phyloP scores from a whole-genome alignment of 2,329 filamentous ascomycete species.

The Periglandula ipomoeae region DNA sequence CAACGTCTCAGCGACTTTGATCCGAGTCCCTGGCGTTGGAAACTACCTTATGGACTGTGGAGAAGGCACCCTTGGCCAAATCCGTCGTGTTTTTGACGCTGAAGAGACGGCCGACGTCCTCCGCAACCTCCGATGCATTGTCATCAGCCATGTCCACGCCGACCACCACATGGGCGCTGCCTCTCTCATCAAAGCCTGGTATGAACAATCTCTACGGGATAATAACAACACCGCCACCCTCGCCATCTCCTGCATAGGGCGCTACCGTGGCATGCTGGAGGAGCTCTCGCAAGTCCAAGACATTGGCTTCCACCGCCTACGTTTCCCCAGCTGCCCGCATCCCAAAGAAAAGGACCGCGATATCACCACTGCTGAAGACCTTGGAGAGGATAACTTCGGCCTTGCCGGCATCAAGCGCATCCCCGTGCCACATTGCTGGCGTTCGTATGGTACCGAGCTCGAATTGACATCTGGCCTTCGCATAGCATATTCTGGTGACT shows the following conservation, averaged over 20 bases:
- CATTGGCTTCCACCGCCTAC: slow-evolving; percentile 53
- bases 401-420: slow-evolving; percentile 59
- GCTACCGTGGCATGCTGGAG: slow-evolving; percentile 66
- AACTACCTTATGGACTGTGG: slow-evolving; percentile 86
- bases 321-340: slow-evolving; percentile 22
- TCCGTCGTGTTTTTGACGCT: slow-evolving; percentile 62
- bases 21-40: slow-evolving; percentile 77
- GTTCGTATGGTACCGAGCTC: slow-evolving; percentile 66
- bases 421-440: slow-evolving; percentile 68
- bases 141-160: slow-evolving; percentile 92
- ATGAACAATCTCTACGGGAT: slow-evolving; percentile 38
- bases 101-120: slow-evolving; percentile 62
- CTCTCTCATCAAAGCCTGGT: slow-evolving; percentile 78
- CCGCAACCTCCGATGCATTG: slow-evolving; percentile 70
- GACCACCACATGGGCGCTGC: slow-evolving; percentile 87
- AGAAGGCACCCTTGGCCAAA: slow-evolving; percentile 83
- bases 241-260: slow-evolving; percentile 57
- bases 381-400: slow-evolving; percentile 43
- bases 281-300: slow-evolving; percentile 77
- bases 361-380: slow-evolving; percentile 24
- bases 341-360: slow-evolving; percentile 16
- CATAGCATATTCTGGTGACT: slow-evolving; percentile 90
- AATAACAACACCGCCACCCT: slow-evolving; percentile 35
- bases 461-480: slow-evolving; percentile 75
- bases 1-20: slow-evolving; percentile 83